Evolutionary conservation across 1,284 basidiomycete genomes (phyloP), one percentile per base, ranked within the genome.

Genomic region (Leucoagaricus sp.): DNA sequence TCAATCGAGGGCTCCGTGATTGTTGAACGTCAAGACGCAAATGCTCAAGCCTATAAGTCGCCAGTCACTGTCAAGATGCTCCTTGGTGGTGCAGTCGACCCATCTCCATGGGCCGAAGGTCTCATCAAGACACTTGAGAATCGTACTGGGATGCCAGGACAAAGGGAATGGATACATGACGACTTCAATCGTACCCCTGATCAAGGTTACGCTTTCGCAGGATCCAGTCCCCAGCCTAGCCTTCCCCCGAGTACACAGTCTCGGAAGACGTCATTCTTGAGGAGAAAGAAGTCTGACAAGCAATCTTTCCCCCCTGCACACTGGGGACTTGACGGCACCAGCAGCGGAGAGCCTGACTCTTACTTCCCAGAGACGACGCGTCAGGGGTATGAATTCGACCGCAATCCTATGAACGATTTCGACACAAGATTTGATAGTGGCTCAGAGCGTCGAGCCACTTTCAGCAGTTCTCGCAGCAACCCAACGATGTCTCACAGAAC

Each of bases 1-100:
- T 94, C 93, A 8, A 75, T 98, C 33, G 96, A 98, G 79, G 96
- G 96, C 9, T 94, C 92, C 0, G 88, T 98, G 42, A 95, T 99
- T 53, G 82, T 97, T 19, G 96, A 98, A 71, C 86, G 97, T 25
- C 89, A 94, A 68, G 97, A 99, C 69, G 92, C 93, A 7, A 95
- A 96, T 68, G 76, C 84, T 1, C 77, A 88, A 47, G 93, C 93
- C 3, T 96, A 96, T 68, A 79, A 82, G 31, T 81, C 84, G 3
- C 81, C 87, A 56, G 89, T 93, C 9, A 85, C 87, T 0, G 87
- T 80, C 1, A 90, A 89, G 69, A 81, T 88, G 67, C 83, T 98
- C 21, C 85, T 98, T 13, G 87, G 85, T 45, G 95, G 95, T 9
- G 70, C 72, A 4, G 75, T 96, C 44, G 80, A 86, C 17, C 81